phyloP scores from a whole-genome alignment of 2,329 filamentous ascomycete species.

The Venturia asperata region DNA sequence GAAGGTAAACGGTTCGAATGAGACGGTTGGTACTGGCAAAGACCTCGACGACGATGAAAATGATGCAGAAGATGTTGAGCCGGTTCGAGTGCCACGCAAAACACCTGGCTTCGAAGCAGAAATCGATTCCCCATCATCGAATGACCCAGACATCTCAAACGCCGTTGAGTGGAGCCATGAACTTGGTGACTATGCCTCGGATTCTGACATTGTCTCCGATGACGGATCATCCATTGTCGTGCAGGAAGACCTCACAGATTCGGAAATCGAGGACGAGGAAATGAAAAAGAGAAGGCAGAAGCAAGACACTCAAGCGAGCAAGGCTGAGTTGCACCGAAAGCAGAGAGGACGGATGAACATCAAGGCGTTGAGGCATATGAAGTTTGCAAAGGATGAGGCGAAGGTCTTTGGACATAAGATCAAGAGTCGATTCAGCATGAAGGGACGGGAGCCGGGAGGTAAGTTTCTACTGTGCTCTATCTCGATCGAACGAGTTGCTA shows the following conservation, averaged over 20 bases:
- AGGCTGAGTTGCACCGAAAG: slow-evolving; percentile 7
- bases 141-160: not conserved
- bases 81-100: not conserved
- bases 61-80: not conserved
- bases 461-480: not conserved
- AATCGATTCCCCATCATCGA: not conserved
- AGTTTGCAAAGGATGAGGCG: slow-evolving; percentile 8
- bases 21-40: not conserved
- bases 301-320: not conserved
- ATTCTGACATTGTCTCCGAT: not conserved
- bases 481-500: not conserved
- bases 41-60: slow-evolving; percentile 5
- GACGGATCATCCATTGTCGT: not conserved
- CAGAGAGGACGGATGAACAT: slow-evolving; percentile 3
- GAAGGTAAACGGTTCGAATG: not conserved
- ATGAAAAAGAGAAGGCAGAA: slow-evolving; percentile 7
- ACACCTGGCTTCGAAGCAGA: slow-evolving; percentile 5
- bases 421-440: slow-evolving; percentile 10
- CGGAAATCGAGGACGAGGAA: slow-evolving; percentile 7
- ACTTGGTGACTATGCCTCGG: slow-evolving; percentile 3
- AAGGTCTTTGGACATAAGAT: not conserved
- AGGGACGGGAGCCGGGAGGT: not conserved
- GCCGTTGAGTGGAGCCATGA: not conserved
- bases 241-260: slow-evolving; percentile 1
- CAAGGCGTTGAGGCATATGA: slow-evolving; percentile 11